Conservation (phyloP, 2,329 filamentous ascomycete genomes). For the Fusarium sp. region DNA sequence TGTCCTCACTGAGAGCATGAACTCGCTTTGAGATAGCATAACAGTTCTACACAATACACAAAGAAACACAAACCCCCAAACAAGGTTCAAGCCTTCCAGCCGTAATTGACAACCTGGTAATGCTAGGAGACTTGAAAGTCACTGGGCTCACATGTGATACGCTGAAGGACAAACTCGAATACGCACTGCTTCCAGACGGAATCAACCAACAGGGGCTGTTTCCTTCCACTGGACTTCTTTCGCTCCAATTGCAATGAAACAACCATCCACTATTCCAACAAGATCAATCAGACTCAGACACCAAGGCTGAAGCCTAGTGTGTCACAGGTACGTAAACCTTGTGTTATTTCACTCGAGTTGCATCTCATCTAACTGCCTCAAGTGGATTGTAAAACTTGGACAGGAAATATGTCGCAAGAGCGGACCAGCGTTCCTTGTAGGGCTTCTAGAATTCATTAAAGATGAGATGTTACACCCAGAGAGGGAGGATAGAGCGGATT, state of each 20-base stretch:
- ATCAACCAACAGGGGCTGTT: neutral
- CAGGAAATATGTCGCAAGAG: accelerated
- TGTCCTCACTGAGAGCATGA: neutral
- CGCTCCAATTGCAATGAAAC: neutral
- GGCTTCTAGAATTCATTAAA: neutral
- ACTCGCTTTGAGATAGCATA: neutral
- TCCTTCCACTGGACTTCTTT: neutral
- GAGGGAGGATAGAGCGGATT: neutral
- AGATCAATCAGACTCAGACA: neutral
- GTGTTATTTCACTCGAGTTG: neutral
- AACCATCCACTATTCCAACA: neutral
- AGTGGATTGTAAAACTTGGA: neutral
- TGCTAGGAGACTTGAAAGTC: neutral
- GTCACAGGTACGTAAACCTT: neutral
- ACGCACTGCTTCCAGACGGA: neutral
- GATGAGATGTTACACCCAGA: neutral
- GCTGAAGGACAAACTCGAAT: no score
- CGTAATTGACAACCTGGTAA: neutral
- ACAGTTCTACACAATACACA: neutral
- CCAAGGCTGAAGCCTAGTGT: neutral
- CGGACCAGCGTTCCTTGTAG: accelerated
- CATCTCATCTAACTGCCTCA: neutral
- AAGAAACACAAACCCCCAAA: neutral
- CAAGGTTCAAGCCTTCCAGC: neutral
- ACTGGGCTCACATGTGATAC: neutral